phyloP scores from a whole-genome alignment of 352 stramenopile species.

The Pythium dissotocum region DNA sequence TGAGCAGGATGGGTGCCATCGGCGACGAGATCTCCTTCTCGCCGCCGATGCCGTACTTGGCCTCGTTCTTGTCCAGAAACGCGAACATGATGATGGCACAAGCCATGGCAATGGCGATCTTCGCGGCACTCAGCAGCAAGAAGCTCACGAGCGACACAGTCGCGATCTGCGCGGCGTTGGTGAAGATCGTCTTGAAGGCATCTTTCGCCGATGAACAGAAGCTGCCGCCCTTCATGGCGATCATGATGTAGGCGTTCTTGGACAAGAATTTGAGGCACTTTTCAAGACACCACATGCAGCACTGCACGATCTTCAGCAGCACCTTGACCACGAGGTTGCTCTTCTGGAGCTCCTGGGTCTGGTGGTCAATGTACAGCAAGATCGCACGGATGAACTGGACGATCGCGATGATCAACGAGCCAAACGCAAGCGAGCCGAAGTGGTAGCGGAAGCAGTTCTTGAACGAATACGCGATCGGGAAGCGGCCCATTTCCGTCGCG shows the following conservation, averaged over 20 bases:
- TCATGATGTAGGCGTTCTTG: constrained; percentile 94
- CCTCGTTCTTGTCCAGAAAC: constrained; percentile 57
- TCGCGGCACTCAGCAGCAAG: constrained; percentile 93
- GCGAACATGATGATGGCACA: constrained; percentile 44
- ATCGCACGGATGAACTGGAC: constrained; percentile 94
- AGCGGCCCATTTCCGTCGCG: constrained; percentile 63
- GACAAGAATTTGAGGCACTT: constrained; percentile 97
- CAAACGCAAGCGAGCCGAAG: constrained; percentile 95
- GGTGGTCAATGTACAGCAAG: constrained; percentile 92
- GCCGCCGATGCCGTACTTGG: constrained; percentile 43
- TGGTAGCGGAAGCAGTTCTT: constrained; percentile 86
- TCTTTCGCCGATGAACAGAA: constrained; percentile 89
- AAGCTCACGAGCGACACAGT: constrained; percentile 90
- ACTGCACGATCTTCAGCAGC: constrained; percentile 66
- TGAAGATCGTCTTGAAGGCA: constrained; percentile 93
- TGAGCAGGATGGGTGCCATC: constrained; percentile 88
- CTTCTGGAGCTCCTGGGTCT: constrained; percentile 80
- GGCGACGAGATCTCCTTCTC: constrained; percentile 73
- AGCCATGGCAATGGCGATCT: constrained; percentile 75
- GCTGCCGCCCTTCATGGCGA: constrained; percentile 72
- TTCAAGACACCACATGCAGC: constrained; percentile 95
- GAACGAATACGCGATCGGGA: constrained; percentile 65
- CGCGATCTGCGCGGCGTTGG: constrained; percentile 89
- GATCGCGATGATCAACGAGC: constrained; percentile 95
- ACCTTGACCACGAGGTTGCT: constrained; percentile 81